Base-by-base conservation (phyloP, 371 early-diverging fungal species). In the Rhizopus arrhizus region DNA sequence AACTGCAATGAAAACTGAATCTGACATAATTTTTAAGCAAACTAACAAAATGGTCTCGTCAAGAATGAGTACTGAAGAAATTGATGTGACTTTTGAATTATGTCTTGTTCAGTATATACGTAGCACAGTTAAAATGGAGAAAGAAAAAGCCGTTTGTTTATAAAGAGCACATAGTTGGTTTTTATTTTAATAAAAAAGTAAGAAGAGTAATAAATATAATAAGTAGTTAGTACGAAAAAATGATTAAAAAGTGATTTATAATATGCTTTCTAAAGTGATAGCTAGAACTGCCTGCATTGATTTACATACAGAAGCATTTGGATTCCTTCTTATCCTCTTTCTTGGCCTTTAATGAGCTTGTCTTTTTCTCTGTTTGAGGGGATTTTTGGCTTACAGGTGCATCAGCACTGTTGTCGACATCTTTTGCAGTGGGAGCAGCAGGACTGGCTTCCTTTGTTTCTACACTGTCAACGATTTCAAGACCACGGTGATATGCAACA, bases 1-100 rank as follows among this genome's bases (percentile, higher is more conserved):
- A 13, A 85, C 83, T 4, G 85, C 85, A 50, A 85, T 75, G 62
- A 85, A 85, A 47, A 59, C 40, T 38, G 70, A 58, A 6, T 59
- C 41, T 58, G 58, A 47, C 58, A 66, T 61, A 15, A 16, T 59
- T 53, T 13, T 64, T 50, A 11, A 22, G 22, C 22, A 22, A 22
- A 22, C 22, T 22, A 2, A 22, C 22, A 22, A 22, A 22, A 22
- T 22, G 22, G 22, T 22, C 22, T 22, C 22, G 22, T 22, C 22
- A 22, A 22, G 22, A 22, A 1, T 22, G 22, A 22, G 22, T 22
- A 22, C 2, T 22, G 22, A 22, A 22, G 22, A 22, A 22, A 22
- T 22, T 1, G 22, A 2, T 22, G 22, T 22, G 22, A 22, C 22
- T 22, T 22, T 22, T 0, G 22, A 22, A 22, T 22, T 22, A 22